Base-by-base conservation (phyloP, 257 asterid species). In the Solanum gracilifrons region DNA sequence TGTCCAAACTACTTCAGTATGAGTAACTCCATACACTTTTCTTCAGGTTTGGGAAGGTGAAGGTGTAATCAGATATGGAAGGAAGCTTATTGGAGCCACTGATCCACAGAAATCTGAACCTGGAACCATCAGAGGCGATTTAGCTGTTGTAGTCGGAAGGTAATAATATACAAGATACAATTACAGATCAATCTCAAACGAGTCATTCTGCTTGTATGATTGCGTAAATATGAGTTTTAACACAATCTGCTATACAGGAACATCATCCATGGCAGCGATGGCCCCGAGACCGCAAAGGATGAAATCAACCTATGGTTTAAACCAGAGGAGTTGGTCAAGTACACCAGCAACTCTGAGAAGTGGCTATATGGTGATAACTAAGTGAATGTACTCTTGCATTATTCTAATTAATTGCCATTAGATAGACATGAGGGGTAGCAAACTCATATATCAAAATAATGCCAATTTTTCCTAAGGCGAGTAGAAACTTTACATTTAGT, bases 41-140 rank as follows among this genome's bases (percentile, higher is more conserved):
- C 43, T 88, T 87, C 88, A 97, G 99, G 99, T 97, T 58, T 97
- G 99, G 99, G 99, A 97, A 93, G 99, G 99, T 48, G 99, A 97
- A 91, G 99, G 99, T 33, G 99, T 94, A 72, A 97, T 97, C 89
- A 96, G 92, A 88, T 96, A 97, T 5, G 99, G 99, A 32, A 95
- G 99, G 72, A 96, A 97, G 89, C 98, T 97, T 76, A 96, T 97
- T 25, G 99, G 99, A 86, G 99, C 99, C 73, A 97, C 99, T 0
- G 99, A 97, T 92, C 99, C 99, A 25, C 99, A 96, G 93, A 97
- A 96, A 92, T 97, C 99, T 32, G 99, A 97, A 90, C 99, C 99
- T 48, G 99, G 99, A 89, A 97, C 99, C 90, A 96, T 97, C 88
- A 92, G 99, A 90, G 99, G 99, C 74, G 99, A 97, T 85, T 92